Evolutionary conservation across 306 rosid species (phyloP), one percentile per base, ranked within the genome.

Genomic region (Dalbergia oliveri): DNA sequence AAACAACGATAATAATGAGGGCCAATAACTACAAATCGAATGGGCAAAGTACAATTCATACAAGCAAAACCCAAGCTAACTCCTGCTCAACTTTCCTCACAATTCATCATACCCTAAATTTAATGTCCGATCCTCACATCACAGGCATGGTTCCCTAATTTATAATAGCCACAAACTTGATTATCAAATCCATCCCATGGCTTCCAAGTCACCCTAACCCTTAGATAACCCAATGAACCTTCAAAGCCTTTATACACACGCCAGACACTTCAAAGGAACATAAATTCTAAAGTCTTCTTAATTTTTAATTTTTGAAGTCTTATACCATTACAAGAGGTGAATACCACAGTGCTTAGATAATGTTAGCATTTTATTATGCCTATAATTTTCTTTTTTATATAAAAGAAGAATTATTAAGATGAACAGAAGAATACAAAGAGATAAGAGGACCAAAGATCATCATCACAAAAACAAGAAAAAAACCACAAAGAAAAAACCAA

Each of bases 1-100:
- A 45, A n/a, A 34, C 50, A 75, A 47, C 51, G 47, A 67, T 51
- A 54, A 3, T 34, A 31, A 63, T 16, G 33, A 19, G 0, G 31
- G 57, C 23, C 23, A 16, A 19, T 21, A 59, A 74, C 43, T 53
- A 77, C 43, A 53, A 45, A 71, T 59, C 79, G 49, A 86, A 47
- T 39, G 66, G 47, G 5, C 21, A 69, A 69, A 49, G 21, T 58
- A 79, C 79, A 62, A 45, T 45, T 8, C 57, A 57, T 8, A 16
- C 19, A 18, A 21, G 11, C 35, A 56, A 68, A 59, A 63, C 57
- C 26, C 58, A 69, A 21, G 51, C 33, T 61, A 37, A 41, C 72
- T 80, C 74, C 41, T 13, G 59, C 60, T 54, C 43, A 78, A 58
- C 34, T 43, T 54, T 44, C 49, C 21, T 47, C 58, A 57, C 26